These are phyloP conservation scores for Rhinocladiella similis DNA, from an alignment of 2,329 filamentous ascomycete genomes.

Conservation along the genomic window DNA sequence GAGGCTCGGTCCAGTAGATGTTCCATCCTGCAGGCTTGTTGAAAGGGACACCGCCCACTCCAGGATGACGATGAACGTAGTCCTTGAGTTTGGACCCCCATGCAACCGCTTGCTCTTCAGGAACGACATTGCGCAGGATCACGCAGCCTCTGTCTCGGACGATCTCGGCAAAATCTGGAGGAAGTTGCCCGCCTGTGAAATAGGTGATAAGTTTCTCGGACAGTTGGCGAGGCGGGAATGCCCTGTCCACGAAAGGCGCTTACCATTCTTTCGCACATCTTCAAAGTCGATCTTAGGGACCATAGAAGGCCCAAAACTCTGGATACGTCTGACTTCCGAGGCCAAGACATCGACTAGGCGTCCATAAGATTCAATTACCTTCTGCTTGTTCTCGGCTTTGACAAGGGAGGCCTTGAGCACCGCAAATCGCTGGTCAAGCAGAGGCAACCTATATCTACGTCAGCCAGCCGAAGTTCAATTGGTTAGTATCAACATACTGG, in stretches of 20 bases:
- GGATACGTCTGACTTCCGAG: not conserved
- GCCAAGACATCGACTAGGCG: not conserved
- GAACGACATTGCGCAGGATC: constrained; percentile 30
- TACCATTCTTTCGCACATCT: not conserved
- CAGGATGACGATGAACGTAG: constrained; percentile 28
- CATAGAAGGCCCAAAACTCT: not conserved
- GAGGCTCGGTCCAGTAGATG: constrained; percentile 11
- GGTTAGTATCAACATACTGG: no score
- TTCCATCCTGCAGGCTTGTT: constrained; percentile 16
- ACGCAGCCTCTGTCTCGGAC: constrained; percentile 19
- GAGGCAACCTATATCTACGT: not conserved
- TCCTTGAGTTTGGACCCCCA: constrained; percentile 28
- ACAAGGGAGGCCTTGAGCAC: constrained; percentile 1
- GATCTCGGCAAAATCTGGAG: not conserved
- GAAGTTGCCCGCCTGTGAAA: not conserved
- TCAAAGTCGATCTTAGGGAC: constrained; percentile 4
- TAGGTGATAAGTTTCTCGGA: not conserved
- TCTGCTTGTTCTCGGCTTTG: not conserved
- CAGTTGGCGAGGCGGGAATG: not conserved
- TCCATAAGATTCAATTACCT: constrained; percentile 2
- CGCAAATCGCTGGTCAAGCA: constrained; percentile 5
- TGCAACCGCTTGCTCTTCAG: constrained; percentile 23
- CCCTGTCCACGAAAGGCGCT: not conserved
- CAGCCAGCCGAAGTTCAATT: no score
- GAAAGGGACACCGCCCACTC: constrained; percentile 15